A percentile compares a stretch with the other conserved stretches of the same genome.
phyloP scores from a whole-genome alignment of 2,329 filamentous ascomycete genomes.

The Pseudonectria buxi region DNA sequence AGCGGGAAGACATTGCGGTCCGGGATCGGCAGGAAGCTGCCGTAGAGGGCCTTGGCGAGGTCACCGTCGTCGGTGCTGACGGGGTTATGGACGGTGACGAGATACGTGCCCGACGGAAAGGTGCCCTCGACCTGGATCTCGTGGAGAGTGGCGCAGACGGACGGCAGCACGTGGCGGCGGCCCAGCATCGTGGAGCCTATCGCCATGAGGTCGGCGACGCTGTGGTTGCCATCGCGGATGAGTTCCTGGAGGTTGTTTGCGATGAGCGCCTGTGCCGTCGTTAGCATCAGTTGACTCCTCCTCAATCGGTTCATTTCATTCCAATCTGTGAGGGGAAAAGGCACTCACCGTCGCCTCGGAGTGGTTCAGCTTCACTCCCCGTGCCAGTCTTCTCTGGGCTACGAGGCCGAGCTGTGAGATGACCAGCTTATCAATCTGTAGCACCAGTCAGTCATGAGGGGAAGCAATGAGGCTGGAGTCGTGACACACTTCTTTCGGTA shows the following conservation, averaged over 20 bases:
- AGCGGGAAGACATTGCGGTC: conserved; percentile 60
- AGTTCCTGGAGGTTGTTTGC: conserved; percentile 89
- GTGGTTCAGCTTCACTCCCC: conserved; percentile 85
- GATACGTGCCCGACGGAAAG: conserved; percentile 82
- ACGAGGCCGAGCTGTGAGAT: conserved; percentile 84
- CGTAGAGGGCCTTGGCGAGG: conserved; percentile 79
- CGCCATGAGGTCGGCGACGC: conserved; percentile 86
- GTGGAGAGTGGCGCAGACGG: conserved; percentile 68
- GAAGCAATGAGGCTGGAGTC: conserved; percentile 6
- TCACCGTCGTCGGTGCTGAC: conserved; percentile 82
- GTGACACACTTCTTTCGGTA: conserved; percentile 42
- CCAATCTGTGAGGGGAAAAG: too few relatives aligned
- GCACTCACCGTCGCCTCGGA: conserved; percentile 68
- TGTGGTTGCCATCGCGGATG: conserved; percentile 92
- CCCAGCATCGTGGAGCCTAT: conserved; percentile 89
- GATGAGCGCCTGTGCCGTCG: conserved; percentile 58
- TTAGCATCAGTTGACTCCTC: too few relatives aligned
- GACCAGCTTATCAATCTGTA: conserved; percentile 88
- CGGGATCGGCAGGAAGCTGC: conserved; percentile 81
- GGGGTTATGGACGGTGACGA: conserved; percentile 90
- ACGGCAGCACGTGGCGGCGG: conserved; percentile 81
- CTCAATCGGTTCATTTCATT: too few relatives aligned
- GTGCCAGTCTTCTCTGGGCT: conserved; percentile 79
- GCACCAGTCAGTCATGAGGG: conserved; percentile 12
- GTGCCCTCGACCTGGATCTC: conserved; percentile 94